Evolutionary conservation across 2,329 filamentous ascomycete genomes (phyloP).

Genomic region (Venturia aucupariae): DNA sequence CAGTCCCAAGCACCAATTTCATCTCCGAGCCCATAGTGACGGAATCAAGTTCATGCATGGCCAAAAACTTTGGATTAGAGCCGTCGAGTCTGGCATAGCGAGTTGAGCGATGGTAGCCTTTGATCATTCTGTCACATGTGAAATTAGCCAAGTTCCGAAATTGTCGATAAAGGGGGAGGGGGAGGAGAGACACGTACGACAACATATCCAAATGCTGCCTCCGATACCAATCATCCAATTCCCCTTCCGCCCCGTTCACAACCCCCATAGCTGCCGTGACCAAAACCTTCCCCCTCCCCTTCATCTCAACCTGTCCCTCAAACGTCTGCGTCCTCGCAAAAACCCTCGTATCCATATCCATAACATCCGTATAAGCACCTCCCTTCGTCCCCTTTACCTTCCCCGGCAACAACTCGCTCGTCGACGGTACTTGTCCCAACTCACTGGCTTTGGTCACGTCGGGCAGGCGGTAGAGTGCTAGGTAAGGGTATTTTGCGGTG

Average conservation of each 20-base stretch:
- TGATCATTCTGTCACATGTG: conserved; percentile 17
- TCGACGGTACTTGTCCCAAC: conserved; percentile 5
- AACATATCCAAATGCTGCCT: not conserved
- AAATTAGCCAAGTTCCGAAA: conserved; percentile 18
- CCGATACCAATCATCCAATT: conserved; percentile 19
- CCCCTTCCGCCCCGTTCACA: conserved; percentile 15
- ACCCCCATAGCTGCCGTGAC: not conserved
- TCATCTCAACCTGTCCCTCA: not conserved
- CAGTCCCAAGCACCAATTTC: conserved; percentile 18
- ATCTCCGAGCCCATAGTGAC: conserved; percentile 16
- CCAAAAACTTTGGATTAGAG: conserved; percentile 17
- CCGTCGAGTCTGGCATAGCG: conserved; percentile 18
- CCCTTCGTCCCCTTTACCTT: conserved; percentile 12
- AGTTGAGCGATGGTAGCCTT: conserved; percentile 19
- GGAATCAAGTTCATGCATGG: conserved; percentile 21
- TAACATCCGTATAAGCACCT: conserved; percentile 4
- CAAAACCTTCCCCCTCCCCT: not conserved
- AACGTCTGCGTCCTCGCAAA: not conserved
- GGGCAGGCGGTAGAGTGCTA: conserved; percentile 16
- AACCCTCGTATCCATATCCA: conserved; percentile 13
- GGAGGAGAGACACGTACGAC: not conserved
- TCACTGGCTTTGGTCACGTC: conserved; percentile 11
- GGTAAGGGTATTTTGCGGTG: conserved; percentile 12
- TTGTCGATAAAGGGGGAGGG: not conserved
- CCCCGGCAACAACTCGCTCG: conserved; percentile 11